phyloP scores from a whole-genome alignment of 345 rosid species.

The Citrus sp. region DNA sequence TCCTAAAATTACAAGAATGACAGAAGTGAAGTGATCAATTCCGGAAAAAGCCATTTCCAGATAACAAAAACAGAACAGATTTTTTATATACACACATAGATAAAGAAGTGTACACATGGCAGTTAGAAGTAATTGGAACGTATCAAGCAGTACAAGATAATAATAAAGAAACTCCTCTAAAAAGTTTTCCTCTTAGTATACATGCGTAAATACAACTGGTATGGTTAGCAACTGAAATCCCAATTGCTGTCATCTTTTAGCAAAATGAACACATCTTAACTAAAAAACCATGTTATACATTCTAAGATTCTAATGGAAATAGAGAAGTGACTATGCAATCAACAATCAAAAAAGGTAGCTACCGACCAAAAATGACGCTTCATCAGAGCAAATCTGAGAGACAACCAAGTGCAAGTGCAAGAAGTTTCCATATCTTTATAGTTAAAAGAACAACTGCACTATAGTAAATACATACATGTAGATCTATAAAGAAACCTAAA shows the following conservation, averaged over 20 bases:
- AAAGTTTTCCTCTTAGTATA: neutral
- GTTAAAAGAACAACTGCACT: neutral
- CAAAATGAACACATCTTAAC: neutral
- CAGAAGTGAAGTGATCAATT: neutral
- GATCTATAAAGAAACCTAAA: neutral
- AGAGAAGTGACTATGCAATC: neutral
- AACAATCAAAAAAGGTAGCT: neutral
- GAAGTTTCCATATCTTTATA: neutral
- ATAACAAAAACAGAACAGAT: neutral
- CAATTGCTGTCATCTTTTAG: neutral
- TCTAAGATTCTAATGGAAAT: neutral
- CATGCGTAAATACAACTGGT: neutral
- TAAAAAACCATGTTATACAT: neutral
- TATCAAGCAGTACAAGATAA: neutral
- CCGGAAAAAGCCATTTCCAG: neutral
- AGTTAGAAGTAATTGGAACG: neutral
- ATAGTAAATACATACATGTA: neutral
- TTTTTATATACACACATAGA: neutral
- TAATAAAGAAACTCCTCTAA: neutral
- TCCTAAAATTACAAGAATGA: too few relatives aligned
- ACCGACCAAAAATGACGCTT: neutral
- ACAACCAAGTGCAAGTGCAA: neutral
- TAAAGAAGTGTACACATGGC: too few relatives aligned
- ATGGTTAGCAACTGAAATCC: neutral
- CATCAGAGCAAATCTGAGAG: neutral